phyloP scores from a whole-genome alignment of 1,284 basidiomycete genomes.

The Cutaneotrichosporon sp. region DNA sequence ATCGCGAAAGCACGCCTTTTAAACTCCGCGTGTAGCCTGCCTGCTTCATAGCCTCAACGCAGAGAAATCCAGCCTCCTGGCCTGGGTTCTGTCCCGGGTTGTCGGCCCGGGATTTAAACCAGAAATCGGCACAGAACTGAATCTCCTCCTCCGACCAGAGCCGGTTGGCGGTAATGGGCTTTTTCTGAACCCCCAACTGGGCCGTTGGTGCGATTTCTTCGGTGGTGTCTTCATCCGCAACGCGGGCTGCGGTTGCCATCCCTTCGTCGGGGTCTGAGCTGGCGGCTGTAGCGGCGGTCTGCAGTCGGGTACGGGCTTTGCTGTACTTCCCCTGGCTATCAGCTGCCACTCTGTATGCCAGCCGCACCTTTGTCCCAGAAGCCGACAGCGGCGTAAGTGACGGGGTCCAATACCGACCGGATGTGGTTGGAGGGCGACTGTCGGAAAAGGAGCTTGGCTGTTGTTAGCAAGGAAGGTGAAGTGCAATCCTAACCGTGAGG shows the following conservation, averaged over 20 bases:
- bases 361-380: too few species aligned
- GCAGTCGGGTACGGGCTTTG: not conserved
- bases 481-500: not conserved
- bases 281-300: not conserved
- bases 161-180: not conserved
- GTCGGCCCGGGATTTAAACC: not conserved
- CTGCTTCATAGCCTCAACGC: not conserved
- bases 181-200: not conserved
- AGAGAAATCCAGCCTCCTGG: not conserved
- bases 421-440: too few species aligned
- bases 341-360: too few species aligned
- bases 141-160: not conserved
- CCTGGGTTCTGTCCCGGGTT: not conserved
- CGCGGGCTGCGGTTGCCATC: not conserved
- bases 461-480: not conserved
- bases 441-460: not conserved
- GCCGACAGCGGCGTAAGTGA: too few species aligned
- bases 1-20: not conserved
- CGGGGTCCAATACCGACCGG: too few species aligned
- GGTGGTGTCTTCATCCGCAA: not conserved
- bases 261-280: not conserved
- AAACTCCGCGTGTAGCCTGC: not conserved
- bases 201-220: not conserved
- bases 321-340: too few species aligned
- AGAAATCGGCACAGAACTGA: not conserved